Base-by-base conservation (phyloP, 2,329 filamentous ascomycete genomes). In the Cercospora berteroae region DNA sequence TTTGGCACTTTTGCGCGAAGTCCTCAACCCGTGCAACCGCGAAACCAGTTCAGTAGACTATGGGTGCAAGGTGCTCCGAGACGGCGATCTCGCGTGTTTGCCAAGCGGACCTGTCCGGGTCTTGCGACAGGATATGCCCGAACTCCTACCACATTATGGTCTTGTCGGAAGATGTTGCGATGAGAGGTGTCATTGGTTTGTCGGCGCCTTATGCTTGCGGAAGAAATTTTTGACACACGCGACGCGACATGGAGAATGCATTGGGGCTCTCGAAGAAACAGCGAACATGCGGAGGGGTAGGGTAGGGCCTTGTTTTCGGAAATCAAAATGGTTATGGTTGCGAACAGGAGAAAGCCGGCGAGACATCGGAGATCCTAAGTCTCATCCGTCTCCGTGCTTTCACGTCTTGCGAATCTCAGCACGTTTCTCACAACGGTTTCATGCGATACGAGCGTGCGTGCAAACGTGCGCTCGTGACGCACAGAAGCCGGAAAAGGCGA, bases 81-180 rank as follows among this genome's bases (percentile, higher is more conserved):
- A 39, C 36, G 36, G 3, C n/a, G 36, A 39, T 39, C 29, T 31
- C 36, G 36, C 16, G 36, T 39, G 16, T 7, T 5, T 4, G 36
- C 36, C 36, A 39, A 39, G 13, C 33, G 31, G 31, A 33, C 7
- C 31, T 33, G 31, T 33, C 12, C 12, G 33, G 33, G 12, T 36
- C 13, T 0, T 3, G 36, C 36, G 16, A 39, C 36, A 39, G 36
- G 36, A 39, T 36, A 36, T 42, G 58, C 58, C 58, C 58, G 36
- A 60, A 60, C 58, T 60, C 58, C 58, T 42, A 60, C 58, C 58
- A 60, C 36, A 20, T 42, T 42, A 20, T 9, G 58, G 23, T 60
- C 58, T 25, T 10, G 20, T 27, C 58, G 12, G 18, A 27, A 23
- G 36, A 25, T 16, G 42, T 33, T 59, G 27, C 23, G 10, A 59